Evolutionary conservation across 257 asterid genomes (phyloP).

Genomic region (Capsicum pubescens): DNA sequence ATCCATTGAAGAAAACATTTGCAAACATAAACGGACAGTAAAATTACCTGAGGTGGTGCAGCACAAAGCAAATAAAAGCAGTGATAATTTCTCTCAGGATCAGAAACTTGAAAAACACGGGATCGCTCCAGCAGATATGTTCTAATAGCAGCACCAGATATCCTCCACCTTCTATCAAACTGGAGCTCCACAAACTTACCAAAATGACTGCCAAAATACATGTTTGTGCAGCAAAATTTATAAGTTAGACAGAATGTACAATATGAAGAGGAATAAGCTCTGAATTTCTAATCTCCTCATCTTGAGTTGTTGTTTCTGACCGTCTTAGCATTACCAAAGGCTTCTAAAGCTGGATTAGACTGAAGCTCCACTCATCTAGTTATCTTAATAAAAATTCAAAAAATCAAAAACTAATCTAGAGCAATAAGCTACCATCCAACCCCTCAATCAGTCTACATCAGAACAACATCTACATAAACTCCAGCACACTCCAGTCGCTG

Average conservation of each 20-base stretch:
- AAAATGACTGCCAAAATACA: conserved; percentile 74
- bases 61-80: conserved; percentile 95
- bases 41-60: conserved; percentile 80
- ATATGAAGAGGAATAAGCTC: conserved; percentile 16
- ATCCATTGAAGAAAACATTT: conserved; percentile 9
- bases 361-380: too few species aligned
- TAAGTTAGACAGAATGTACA: conserved; percentile 14
- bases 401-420: too few species aligned
- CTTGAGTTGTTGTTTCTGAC: conserved; percentile 93
- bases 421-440: too few species aligned
- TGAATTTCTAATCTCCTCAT: conserved; percentile 40
- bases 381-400: too few species aligned
- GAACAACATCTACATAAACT: too few species aligned
- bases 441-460: too few species aligned
- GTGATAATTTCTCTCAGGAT: conserved; percentile 95
- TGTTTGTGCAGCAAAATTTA: conserved; percentile 5
- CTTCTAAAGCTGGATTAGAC: conserved; percentile 96
- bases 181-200: conserved; percentile 96
- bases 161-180: conserved; percentile 69
- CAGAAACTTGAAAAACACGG: conserved; percentile 89
- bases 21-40: background rate
- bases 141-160: conserved; percentile 94
- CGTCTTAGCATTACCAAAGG: conserved; percentile 95
- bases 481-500: too few species aligned
- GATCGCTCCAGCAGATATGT: conserved; percentile 94